phyloP scores from a whole-genome alignment of 2,329 filamentous ascomycete species.

The Fusarium sarcochroum region DNA sequence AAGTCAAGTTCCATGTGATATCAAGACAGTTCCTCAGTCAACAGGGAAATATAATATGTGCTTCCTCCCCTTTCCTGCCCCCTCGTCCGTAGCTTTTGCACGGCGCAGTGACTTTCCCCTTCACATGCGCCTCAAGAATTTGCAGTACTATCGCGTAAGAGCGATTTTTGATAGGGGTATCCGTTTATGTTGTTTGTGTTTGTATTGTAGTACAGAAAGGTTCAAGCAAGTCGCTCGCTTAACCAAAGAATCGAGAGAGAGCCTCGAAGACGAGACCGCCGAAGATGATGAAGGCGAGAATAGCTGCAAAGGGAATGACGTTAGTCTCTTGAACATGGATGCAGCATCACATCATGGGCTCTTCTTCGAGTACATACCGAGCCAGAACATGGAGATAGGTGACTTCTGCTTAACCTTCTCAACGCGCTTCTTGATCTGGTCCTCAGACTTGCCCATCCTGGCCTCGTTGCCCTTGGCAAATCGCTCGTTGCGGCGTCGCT shows the following conservation, averaged over 20 bases:
- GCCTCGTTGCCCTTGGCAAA: constrained; percentile 81
- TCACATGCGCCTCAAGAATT: constrained; percentile 15
- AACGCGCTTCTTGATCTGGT: constrained; percentile 71
- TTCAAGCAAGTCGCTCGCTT: constrained; percentile 15
- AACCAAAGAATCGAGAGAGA: constrained; percentile 66
- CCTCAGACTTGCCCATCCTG: constrained; percentile 81
- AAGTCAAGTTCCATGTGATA: constrained; percentile 46
- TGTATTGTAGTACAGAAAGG: constrained; percentile 12
- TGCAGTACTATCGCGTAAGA: background rate
- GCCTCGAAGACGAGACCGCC: constrained; percentile 72
- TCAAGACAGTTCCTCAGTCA: constrained; percentile 36
- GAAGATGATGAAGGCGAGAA: constrained; percentile 73
- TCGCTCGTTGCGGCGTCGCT: constrained; percentile 84
- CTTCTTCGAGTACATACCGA: constrained; percentile 62
- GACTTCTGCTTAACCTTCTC: constrained; percentile 69
- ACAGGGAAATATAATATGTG: constrained; percentile 37
- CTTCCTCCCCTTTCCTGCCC: constrained; percentile 15
- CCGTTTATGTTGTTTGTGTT: constrained; percentile 16
- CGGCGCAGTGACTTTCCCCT: constrained; percentile 6
- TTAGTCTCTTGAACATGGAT: constrained; percentile 20
- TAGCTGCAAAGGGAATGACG: constrained; percentile 52
- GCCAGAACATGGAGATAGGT: constrained; percentile 74
- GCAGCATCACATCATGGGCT: background rate
- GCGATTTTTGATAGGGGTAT: constrained; percentile 26
- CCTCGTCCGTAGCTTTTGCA: constrained; percentile 14